Evolutionary conservation across 2,329 filamentous ascomycete species (phyloP).

Genomic region (Fusarium stilboides): DNA sequence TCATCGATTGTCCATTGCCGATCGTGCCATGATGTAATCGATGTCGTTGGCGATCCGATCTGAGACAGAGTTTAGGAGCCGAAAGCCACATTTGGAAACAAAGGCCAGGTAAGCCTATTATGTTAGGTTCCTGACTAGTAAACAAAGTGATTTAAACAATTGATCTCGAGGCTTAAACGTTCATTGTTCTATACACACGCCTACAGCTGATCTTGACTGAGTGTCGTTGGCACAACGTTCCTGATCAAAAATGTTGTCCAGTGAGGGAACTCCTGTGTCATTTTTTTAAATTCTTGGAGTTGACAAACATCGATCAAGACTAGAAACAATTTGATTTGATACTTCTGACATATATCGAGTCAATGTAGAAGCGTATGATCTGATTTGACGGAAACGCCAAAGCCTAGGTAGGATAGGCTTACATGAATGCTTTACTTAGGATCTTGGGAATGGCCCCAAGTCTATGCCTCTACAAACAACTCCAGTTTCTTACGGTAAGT

Average conservation of each 20-base stretch:
- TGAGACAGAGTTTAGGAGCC: conserved; percentile 16
- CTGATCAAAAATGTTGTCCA: neutral
- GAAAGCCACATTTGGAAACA: conserved; percentile 6
- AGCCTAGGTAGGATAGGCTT: too few species aligned
- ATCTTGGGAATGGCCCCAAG: too few species aligned
- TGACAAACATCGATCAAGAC: neutral
- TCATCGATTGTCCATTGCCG: conserved; percentile 6
- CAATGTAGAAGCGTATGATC: too few species aligned
- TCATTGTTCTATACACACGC: conserved; percentile 6
- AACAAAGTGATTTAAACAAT: neutral
- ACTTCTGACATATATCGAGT: too few species aligned
- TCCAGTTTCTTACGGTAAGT: conserved; percentile 1
- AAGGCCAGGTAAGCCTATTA: neutral
- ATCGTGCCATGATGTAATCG: conserved; percentile 32
- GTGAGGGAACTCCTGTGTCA: neutral
- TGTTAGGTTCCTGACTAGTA: conserved; percentile 13
- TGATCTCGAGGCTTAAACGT: neutral
- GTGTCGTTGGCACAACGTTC: neutral
- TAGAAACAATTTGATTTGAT: too few species aligned
- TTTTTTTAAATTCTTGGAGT: neutral
- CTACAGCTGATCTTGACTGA: neutral
- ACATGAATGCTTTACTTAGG: too few species aligned
- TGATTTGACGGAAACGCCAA: too few species aligned
- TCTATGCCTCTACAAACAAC: too few species aligned
- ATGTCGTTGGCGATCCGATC: conserved; percentile 28